phyloP scores from a whole-genome alignment of 2,329 filamentous ascomycete genomes.

The Cercospora berteroae region DNA sequence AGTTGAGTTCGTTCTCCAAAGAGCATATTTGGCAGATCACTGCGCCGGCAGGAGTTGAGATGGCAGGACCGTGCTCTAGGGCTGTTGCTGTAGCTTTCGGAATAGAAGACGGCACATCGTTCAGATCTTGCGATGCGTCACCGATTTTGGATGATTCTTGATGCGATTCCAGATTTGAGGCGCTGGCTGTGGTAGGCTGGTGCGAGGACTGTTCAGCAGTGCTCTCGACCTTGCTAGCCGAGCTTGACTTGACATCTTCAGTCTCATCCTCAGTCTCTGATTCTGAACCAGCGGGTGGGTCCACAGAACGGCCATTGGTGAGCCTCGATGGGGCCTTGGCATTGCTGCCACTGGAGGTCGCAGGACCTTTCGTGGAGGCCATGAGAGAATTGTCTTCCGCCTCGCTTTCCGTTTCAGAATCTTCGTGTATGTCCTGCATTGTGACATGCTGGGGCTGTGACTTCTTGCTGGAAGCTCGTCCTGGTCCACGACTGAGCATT shows the following conservation, averaged over 20 bases:
- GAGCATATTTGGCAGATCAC: conserved; percentile 62
- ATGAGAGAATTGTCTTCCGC: conserved; percentile 13
- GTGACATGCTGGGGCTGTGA: neutral
- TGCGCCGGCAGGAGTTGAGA: conserved; percentile 34
- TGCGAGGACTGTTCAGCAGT: neutral
- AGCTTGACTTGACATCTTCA: neutral
- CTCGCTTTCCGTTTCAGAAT: conserved; percentile 35
- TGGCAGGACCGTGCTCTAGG: neutral
- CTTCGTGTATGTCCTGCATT: conserved; percentile 18
- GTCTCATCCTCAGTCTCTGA: conserved; percentile 22
- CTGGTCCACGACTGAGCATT: conserved; percentile 39
- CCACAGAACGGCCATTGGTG: conserved; percentile 1
- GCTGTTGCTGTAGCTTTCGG: neutral
- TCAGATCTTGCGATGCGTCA: neutral
- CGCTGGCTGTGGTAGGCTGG: neutral
- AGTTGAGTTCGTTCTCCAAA: conserved; percentile 55
- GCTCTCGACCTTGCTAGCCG: neutral
- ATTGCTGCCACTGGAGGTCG: neutral
- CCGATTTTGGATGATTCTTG: neutral
- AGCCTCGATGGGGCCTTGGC: neutral
- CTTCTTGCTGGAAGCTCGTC: neutral
- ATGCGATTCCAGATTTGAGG: neutral
- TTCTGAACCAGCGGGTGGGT: conserved; percentile 5
- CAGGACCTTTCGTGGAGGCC: neutral
- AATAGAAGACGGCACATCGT: neutral